phyloP scores from a whole-genome alignment of 2,329 filamentous ascomycete genomes.

The Fusarium tjaetaba region DNA sequence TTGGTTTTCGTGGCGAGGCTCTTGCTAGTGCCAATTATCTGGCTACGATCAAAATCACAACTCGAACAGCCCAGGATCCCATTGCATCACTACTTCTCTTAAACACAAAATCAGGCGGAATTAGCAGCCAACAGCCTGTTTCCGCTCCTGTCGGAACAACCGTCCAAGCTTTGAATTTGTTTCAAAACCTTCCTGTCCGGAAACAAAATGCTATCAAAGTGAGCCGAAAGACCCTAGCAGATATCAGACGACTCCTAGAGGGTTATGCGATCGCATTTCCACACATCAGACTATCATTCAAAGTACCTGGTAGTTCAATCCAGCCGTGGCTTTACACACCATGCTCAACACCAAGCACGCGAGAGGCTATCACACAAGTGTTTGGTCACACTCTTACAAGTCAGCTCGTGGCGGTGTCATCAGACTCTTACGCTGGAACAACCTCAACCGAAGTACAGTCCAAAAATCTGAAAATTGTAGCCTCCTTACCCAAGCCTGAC shows the following conservation, averaged over 20 bases:
- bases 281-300: conserved; percentile 68
- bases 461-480: conserved; percentile 41
- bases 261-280: conserved; percentile 74
- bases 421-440: conserved; percentile 35
- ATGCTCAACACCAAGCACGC: conserved; percentile 56
- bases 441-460: background rate
- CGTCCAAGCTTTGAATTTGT: conserved; percentile 68
- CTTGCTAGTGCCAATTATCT: conserved; percentile 72
- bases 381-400: conserved; percentile 66
- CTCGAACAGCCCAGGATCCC: conserved; percentile 68
- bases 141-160: conserved; percentile 75
- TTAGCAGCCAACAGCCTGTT: conserved; percentile 45
- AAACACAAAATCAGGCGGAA: conserved; percentile 46
- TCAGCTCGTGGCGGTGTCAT: conserved; percentile 60
- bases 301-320: conserved; percentile 63
- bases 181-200: conserved; percentile 71
- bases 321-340: conserved; percentile 71
- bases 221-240: conserved; percentile 64
- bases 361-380: conserved; percentile 70
- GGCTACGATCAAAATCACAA: conserved; percentile 69
- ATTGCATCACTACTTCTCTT: conserved; percentile 64
- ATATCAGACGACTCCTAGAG: conserved; percentile 68
- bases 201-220: conserved; percentile 67
- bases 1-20: conserved; percentile 83
- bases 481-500: conserved; percentile 65